These are phyloP conservation scores for Benincasa hispida DNA, from an alignment of 306 rosid genomes.

Conservation along the genomic window DNA sequence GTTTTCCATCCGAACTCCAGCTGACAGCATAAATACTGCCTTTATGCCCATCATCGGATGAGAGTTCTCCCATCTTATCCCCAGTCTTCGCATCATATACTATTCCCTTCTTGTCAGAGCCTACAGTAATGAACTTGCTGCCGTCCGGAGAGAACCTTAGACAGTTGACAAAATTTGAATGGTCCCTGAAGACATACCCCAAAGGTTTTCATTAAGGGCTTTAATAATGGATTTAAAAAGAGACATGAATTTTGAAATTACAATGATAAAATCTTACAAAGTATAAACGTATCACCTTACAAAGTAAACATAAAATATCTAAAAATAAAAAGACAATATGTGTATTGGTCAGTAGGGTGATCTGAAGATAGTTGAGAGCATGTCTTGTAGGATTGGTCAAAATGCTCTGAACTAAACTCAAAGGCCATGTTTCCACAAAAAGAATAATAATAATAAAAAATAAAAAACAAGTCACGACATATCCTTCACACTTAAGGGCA, in stretches of 20 bases:
- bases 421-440: neutral
- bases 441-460: neutral
- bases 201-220: neutral
- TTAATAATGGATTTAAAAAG: neutral
- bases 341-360: neutral
- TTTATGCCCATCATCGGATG: slow-evolving; percentile 76
- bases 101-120: slow-evolving; percentile 88
- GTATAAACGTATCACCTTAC: neutral
- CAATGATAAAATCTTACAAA: neutral
- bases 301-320: neutral
- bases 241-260: neutral
- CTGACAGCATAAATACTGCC: slow-evolving; percentile 93
- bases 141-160: slow-evolving; percentile 92
- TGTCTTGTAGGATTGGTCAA: neutral
- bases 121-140: slow-evolving; percentile 60
- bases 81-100: slow-evolving; percentile 72
- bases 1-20: slow-evolving; percentile 96
- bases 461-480: neutral
- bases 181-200: slow-evolving; percentile 53
- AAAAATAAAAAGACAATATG: neutral
- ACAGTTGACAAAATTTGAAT: slow-evolving; percentile 92
- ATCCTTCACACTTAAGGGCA: neutral
- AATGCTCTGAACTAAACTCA: neutral
- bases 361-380: neutral
- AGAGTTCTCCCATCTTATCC: slow-evolving; percentile 80